Conservation (phyloP, 352 stramenopile genomes). For the Globisporangium takayamanum region DNA sequence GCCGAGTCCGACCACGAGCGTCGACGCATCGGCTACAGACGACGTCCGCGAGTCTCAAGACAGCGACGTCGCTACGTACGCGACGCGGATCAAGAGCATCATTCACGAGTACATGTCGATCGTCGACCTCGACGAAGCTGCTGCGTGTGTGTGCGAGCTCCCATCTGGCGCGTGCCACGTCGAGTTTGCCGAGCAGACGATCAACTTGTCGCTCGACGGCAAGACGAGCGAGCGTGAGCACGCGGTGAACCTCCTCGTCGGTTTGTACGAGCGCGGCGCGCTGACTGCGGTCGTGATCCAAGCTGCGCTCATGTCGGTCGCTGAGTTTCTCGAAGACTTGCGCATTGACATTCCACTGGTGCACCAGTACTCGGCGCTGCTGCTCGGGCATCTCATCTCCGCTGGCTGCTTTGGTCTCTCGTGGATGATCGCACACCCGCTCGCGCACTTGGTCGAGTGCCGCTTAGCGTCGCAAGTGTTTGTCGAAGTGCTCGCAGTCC, state of each 20-base stretch:
- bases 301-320: constrained; percentile 49
- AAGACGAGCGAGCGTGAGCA: constrained; percentile 64
- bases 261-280: constrained; percentile 58
- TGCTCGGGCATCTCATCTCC: constrained; percentile 71
- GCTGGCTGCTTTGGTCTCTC: constrained; percentile 78
- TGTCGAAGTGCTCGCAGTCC: constrained; percentile 61
- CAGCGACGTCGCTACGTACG: constrained; percentile 38
- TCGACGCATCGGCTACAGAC: neutral
- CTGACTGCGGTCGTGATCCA: constrained; percentile 74
- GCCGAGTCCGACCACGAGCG: neutral
- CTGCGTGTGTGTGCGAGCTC: constrained; percentile 64
- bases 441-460: constrained; percentile 50
- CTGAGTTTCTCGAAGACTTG: constrained; percentile 84
- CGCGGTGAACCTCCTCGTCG: constrained; percentile 69
- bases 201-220: constrained; percentile 68
- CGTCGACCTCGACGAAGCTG: constrained; percentile 69
- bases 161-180: constrained; percentile 36
- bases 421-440: constrained; percentile 63
- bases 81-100: constrained; percentile 80
- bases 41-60: constrained; percentile 3
- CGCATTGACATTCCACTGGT: constrained; percentile 82
- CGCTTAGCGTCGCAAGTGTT: constrained; percentile 66
- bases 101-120: constrained; percentile 84
- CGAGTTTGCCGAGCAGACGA: constrained; percentile 64
- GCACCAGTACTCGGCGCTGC: constrained; percentile 67